Conservation (phyloP, 139 green algal species). For the Picochlorum sp. region DNA sequence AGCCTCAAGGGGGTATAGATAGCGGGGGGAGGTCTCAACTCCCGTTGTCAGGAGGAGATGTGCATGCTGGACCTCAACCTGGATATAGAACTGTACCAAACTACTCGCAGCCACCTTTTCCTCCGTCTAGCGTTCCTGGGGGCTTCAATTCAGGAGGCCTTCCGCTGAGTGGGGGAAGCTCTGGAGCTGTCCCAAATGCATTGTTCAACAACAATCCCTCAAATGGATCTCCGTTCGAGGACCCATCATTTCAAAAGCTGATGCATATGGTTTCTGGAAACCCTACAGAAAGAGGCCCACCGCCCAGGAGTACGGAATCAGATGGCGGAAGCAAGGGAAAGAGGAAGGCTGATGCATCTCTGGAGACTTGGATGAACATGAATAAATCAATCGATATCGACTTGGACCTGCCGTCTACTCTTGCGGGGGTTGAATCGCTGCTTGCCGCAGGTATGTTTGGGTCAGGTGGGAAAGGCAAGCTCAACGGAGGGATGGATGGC, state of each 20-base stretch:
- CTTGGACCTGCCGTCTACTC: slow-evolving; percentile 12
- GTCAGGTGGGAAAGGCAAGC: neutral
- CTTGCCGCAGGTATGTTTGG: neutral
- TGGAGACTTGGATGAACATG: slow-evolving; percentile 32
- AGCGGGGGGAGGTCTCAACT: too few species aligned
- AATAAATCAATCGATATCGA: slow-evolving; percentile 25
- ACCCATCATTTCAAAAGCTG: slow-evolving; percentile 28
- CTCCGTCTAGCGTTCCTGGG: too few species aligned
- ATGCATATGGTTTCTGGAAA: slow-evolving; percentile 24
- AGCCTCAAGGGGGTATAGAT: neutral
- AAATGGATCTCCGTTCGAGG: slow-evolving; percentile 25
- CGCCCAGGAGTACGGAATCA: neutral
- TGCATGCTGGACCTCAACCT: neutral
- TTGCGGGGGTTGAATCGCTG: slow-evolving; percentile 9
- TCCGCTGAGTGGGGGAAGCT: too few species aligned
- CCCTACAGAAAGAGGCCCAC: neutral
- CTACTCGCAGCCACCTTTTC: neutral
- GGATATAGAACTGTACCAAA: neutral
- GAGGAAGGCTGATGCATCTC: slow-evolving; percentile 27
- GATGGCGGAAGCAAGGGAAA: slow-evolving; percentile 7
- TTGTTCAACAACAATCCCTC: neutral
- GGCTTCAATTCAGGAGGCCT: too few species aligned
- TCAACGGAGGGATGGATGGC: neutral
- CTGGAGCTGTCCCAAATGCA: neutral
- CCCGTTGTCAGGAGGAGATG: neutral